Evolutionary conservation across 75 land plant species (phyloP).

Genomic region (Cunninghamia lanceolata): DNA sequence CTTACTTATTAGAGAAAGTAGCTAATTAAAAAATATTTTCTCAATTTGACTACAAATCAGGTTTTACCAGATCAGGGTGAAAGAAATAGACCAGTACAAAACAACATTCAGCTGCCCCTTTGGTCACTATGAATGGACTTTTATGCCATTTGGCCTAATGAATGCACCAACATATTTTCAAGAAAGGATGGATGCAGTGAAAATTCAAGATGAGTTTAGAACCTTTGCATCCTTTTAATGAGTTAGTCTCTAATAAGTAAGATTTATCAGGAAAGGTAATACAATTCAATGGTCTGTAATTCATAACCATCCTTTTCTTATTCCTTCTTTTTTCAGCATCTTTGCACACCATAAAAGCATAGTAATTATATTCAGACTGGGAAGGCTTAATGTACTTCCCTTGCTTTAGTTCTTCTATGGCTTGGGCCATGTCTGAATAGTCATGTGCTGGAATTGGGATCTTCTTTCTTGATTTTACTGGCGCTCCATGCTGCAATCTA

Average conservation of each 20-base stretch:
- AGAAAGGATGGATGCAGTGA: no score
- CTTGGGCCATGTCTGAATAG: no score
- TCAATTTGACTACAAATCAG: not conserved
- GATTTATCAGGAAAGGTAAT: not conserved
- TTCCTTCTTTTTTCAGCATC: not conserved
- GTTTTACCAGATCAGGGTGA: not conserved
- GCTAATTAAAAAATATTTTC: not conserved
- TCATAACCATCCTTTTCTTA: not conserved
- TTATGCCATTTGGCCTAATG: not conserved
- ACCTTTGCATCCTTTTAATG: no score
- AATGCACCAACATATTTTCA: no score
- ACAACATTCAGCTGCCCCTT: not conserved
- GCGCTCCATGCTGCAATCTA: no score
- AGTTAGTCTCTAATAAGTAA: not conserved
- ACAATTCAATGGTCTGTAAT: not conserved
- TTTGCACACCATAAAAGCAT: not conserved
- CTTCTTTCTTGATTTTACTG: no score
- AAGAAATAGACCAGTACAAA: not conserved
- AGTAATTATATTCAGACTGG: not conserved
- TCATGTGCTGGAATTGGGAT: no score
- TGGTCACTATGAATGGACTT: not conserved
- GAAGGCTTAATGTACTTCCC: not conserved
- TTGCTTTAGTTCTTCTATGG: not conserved
- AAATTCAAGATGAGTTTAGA: no score
- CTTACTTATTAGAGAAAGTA: not conserved